phyloP scores from a whole-genome alignment of 129 eudicot genomes.

The Flaveria robusta region DNA sequence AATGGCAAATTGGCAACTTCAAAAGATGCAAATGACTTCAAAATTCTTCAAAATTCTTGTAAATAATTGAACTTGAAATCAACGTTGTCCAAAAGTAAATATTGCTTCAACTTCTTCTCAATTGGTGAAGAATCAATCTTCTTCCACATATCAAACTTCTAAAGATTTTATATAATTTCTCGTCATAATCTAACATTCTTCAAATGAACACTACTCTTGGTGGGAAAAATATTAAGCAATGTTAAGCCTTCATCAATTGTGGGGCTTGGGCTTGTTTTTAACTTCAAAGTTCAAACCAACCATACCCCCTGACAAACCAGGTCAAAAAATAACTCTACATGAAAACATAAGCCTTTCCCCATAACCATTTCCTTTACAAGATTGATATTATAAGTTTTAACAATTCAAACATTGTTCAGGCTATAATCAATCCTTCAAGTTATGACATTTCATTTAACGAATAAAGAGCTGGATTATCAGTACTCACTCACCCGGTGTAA shows the following conservation, averaged over 20 bases:
- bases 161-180: constrained; percentile 43
- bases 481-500: constrained; percentile 61
- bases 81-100: constrained; percentile 43
- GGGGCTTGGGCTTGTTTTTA: constrained; percentile 78
- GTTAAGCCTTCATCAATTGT: constrained; percentile 60
- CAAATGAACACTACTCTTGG: constrained; percentile 54
- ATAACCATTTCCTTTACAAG: constrained; percentile 4
- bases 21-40: constrained; percentile 61
- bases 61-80: constrained; percentile 52
- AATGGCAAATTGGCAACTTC: constrained; percentile 63
- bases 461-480: neutral
- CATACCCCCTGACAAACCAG: constrained; percentile 81
- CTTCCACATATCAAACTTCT: constrained; percentile 62
- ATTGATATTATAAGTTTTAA: neutral
- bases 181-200: constrained; percentile 55
- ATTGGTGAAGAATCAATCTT: constrained; percentile 55
- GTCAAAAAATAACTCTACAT: too few species aligned
- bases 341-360: neutral
- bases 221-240: constrained; percentile 50
- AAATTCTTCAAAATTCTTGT: constrained; percentile 56
- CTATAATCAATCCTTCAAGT: neutral
- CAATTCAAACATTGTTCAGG: neutral
- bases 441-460: neutral
- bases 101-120: constrained; percentile 44
- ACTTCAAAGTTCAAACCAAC: constrained; percentile 62